phyloP scores from a whole-genome alignment of 352 stramenopile species.

The Elongisporangium undulatum region DNA sequence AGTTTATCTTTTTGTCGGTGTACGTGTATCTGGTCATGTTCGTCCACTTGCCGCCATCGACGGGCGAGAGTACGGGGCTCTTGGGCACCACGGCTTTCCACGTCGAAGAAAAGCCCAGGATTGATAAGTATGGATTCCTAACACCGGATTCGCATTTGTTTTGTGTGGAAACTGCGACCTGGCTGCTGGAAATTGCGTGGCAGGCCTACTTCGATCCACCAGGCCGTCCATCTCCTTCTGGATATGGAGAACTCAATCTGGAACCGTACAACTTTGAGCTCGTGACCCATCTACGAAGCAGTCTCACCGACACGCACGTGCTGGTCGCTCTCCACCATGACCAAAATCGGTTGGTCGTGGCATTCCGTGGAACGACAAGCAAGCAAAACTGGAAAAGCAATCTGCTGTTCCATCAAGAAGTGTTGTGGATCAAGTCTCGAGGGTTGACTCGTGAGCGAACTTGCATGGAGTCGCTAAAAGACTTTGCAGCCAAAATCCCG shows the following conservation, averaged over 20 bases:
- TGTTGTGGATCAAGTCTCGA: conserved; percentile 75
- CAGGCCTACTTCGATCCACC: conserved; percentile 86
- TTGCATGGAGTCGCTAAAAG: conserved; percentile 56
- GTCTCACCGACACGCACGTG: conserved; percentile 74
- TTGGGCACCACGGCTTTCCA: conserved; percentile 69
- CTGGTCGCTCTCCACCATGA: conserved; percentile 44
- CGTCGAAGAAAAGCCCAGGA: conserved; percentile 53
- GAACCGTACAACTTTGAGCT: conserved; percentile 80
- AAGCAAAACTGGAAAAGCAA: conserved; percentile 89
- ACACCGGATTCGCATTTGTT: conserved; percentile 75
- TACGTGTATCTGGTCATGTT: conserved; percentile 85
- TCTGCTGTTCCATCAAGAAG: conserved; percentile 72
- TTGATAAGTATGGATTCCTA: conserved; percentile 62
- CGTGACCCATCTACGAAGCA: conserved; percentile 72
- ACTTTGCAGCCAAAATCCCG: conserved; percentile 68
- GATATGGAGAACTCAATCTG: conserved; percentile 69
- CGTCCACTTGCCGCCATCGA: conserved; percentile 65
- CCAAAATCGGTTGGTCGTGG: conserved; percentile 73
- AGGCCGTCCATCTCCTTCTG: conserved; percentile 67
- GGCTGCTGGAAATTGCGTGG: conserved; percentile 79
- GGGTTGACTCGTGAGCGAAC: conserved; percentile 40
- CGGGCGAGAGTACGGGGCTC: conserved; percentile 39
- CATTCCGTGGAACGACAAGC: conserved; percentile 83
- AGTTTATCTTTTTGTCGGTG: conserved; percentile 77
- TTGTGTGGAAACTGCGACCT: conserved; percentile 82